Conservation (phyloP, 169 alveolate species). For the Cyclospora cayetanensis region DNA sequence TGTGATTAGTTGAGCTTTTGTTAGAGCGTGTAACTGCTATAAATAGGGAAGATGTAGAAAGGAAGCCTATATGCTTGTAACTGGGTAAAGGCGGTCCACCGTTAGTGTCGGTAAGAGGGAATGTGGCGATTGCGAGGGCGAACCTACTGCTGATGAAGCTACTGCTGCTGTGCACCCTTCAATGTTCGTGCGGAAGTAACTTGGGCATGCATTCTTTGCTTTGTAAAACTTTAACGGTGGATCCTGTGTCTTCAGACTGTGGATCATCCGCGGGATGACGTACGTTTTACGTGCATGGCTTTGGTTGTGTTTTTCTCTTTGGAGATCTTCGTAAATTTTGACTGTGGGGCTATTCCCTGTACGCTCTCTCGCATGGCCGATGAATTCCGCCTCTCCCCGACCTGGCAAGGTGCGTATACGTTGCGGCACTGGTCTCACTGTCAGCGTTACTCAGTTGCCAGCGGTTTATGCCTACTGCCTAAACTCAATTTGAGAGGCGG, state of each 20-base stretch:
- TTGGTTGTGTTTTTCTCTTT: conserved; percentile 27
- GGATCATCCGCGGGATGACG: conserved; percentile 66
- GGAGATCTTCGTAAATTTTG: conserved; percentile 67
- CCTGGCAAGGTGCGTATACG: conserved; percentile 63
- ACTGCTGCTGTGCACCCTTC: not conserved
- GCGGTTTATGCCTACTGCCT: no score
- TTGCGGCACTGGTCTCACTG: not conserved
- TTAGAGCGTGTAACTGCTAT: not conserved
- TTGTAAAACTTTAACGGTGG: not conserved
- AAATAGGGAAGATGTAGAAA: not conserved
- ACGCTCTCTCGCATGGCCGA: conserved; percentile 50
- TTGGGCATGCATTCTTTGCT: not conserved
- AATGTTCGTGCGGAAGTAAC: not conserved
- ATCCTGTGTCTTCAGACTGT: not conserved
- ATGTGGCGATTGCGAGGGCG: no score
- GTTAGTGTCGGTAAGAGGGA: no score
- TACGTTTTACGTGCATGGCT: conserved; percentile 26
- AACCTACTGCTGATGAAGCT: not conserved
- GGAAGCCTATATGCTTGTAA: no score
- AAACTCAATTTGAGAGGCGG: no score
- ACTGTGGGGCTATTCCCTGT: conserved; percentile 71
- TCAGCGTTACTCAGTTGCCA: no score
- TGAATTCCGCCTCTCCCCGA: conserved; percentile 67
- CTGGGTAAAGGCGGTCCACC: no score
- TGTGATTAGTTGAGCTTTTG: not conserved